These are phyloP conservation scores for Biscogniauxia sp. DNA, from an alignment of 2,329 filamentous ascomycete species.

Conservation along the genomic window DNA sequence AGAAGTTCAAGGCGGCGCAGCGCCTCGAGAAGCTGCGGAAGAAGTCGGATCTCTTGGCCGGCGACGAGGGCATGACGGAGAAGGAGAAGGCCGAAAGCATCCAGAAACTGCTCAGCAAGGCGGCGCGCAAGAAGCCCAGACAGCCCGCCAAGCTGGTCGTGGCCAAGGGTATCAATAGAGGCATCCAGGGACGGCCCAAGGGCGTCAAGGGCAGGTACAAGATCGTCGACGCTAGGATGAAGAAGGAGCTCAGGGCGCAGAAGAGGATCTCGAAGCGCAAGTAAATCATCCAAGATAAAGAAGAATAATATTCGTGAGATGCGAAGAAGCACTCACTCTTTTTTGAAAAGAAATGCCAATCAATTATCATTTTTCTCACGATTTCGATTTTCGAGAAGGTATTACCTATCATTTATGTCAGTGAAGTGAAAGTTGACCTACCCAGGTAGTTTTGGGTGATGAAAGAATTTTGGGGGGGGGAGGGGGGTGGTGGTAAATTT, in stretches of 20 bases:
- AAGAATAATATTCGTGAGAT: not conserved
- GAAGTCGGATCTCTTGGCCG: conserved; percentile 87
- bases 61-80: conserved; percentile 90
- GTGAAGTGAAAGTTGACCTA: no score
- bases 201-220: conserved; percentile 96
- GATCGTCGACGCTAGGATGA: conserved; percentile 92
- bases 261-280: conserved; percentile 67
- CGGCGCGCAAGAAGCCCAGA: conserved; percentile 69
- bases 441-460: no score
- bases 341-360: not conserved
- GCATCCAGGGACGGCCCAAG: conserved; percentile 79
- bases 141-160: conserved; percentile 84
- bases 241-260: conserved; percentile 89
- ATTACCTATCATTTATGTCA: no score
- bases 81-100: conserved; percentile 92
- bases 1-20: conserved; percentile 94
- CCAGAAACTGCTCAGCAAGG: conserved; percentile 74
- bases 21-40: conserved; percentile 91
- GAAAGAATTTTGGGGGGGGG: no score
- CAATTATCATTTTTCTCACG: not conserved
- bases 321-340: not conserved
- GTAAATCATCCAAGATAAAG: conserved; percentile 1
- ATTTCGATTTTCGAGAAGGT: no score
- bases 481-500: no score
- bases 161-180: conserved; percentile 78